Evolutionary conservation across 2,329 filamentous ascomycete genomes (phyloP).

Genomic region (Eutypella sp.): DNA sequence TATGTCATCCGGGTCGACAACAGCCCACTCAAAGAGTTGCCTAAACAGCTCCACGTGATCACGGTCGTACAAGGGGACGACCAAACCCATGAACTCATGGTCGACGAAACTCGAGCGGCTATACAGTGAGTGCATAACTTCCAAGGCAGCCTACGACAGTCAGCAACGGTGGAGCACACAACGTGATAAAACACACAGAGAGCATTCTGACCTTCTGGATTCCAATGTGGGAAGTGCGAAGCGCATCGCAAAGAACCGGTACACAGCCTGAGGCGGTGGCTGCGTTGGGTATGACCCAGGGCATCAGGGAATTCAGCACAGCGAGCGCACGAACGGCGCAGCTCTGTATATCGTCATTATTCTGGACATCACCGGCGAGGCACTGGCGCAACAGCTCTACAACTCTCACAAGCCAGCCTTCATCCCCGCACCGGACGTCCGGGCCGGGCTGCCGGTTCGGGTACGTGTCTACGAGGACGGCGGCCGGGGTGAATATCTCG

Average conservation of each 20-base stretch:
- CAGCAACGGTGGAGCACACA: background rate
- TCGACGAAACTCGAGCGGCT: conserved; percentile 68
- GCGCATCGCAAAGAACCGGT: conserved; percentile 62
- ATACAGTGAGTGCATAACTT: conserved; percentile 80
- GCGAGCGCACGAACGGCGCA: conserved; percentile 74
- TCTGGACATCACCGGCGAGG: conserved; percentile 58
- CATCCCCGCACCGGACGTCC: conserved; percentile 68
- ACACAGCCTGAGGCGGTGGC: conserved; percentile 68
- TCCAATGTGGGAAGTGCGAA: conserved; percentile 64
- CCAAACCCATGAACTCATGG: conserved; percentile 71
- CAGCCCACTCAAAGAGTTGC: conserved; percentile 73
- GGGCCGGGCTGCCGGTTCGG: conserved; percentile 65
- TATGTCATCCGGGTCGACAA: conserved; percentile 73
- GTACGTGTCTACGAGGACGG: conserved; percentile 70
- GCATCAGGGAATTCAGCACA: conserved; percentile 72
- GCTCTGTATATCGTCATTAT: conserved; percentile 60
- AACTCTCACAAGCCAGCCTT: conserved; percentile 83
- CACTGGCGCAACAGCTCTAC: conserved; percentile 71
- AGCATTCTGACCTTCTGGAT: conserved; percentile 63
- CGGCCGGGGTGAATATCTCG: conserved; percentile 82
- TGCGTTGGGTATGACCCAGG: conserved; percentile 83
- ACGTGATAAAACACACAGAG: too few species aligned
- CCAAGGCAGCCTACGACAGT: conserved; percentile 61
- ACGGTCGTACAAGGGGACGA: conserved; percentile 73
- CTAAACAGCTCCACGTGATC: conserved; percentile 66